Conservation (phyloP, 257 asterid species). For the Knoxia roxburghii region DNA sequence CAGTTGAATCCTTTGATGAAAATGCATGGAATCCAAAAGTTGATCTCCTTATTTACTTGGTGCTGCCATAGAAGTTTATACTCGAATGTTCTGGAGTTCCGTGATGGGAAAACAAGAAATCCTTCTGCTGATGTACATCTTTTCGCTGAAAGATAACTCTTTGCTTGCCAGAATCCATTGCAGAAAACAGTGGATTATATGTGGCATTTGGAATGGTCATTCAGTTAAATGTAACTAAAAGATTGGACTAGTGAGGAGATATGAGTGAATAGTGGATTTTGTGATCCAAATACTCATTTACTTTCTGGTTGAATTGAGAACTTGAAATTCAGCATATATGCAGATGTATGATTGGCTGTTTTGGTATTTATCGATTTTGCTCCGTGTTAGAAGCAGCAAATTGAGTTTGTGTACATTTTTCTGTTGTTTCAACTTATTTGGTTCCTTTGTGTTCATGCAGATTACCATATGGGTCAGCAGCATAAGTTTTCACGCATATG, state of each 20-base stretch:
- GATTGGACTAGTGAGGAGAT: background rate
- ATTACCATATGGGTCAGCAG: slow-evolving; percentile 81
- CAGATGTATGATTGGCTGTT: background rate
- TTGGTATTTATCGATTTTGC: background rate
- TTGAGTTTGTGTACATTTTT: background rate
- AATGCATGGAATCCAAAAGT: background rate
- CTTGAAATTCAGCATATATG: background rate
- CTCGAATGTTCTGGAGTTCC: background rate
- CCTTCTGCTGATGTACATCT: background rate
- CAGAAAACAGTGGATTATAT: background rate
- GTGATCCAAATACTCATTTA: background rate
- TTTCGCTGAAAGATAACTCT: background rate
- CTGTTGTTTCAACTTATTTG: background rate
- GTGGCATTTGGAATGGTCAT: background rate
- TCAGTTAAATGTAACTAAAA: background rate
- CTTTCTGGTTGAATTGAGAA: background rate
- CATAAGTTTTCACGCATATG: slow-evolving; percentile 72
- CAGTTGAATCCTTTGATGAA: background rate
- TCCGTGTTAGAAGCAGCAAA: background rate
- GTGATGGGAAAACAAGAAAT: background rate
- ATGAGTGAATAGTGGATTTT: background rate
- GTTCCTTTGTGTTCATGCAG: slow-evolving; percentile 38
- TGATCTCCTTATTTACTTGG: background rate
- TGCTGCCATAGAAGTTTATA: background rate
- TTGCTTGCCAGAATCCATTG: background rate